Conservation (phyloP, 805 yeast genomes). For the Suhomyces tanzawaensis region DNA sequence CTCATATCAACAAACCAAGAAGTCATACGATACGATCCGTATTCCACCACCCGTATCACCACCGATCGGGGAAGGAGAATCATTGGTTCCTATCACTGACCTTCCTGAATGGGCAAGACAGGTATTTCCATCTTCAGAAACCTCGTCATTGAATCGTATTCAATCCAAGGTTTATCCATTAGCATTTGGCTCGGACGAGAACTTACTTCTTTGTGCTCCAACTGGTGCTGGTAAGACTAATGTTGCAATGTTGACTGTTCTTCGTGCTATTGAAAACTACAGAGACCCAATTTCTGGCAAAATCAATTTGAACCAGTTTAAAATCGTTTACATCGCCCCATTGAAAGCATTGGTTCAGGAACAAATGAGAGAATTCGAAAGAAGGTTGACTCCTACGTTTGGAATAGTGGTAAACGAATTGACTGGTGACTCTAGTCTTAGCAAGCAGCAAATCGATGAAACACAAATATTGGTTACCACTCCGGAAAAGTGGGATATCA, state of each 20-base stretch:
- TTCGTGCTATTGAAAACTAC: conserved; percentile 58
- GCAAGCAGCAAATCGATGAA: conserved; percentile 68
- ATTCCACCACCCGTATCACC: conserved; percentile 76
- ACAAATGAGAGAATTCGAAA: conserved; percentile 81
- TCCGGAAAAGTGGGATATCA: conserved; percentile 97
- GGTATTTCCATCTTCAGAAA: conserved; percentile 70
- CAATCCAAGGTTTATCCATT: conserved; percentile 79
- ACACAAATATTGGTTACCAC: conserved; percentile 89
- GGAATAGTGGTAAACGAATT: conserved; percentile 79
- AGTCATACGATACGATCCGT: conserved; percentile 80
- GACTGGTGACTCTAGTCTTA: conserved; percentile 84
- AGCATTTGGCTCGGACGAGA: conserved; percentile 72
- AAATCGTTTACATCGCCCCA: conserved; percentile 88
- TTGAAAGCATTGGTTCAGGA: conserved; percentile 93
- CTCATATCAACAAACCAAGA: conserved; percentile 71
- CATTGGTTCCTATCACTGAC: conserved; percentile 53
- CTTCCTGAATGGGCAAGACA: conserved; percentile 81
- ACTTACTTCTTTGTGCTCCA: conserved; percentile 89
- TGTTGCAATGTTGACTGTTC: conserved; percentile 82
- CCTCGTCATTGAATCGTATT: conserved; percentile 67
- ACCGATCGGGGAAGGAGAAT: conserved; percentile 41
- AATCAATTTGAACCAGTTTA: conserved; percentile 56
- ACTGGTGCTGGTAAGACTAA: conserved; percentile 99
- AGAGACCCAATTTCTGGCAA: conserved; percentile 46
- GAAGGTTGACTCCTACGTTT: conserved; percentile 56